These are phyloP conservation scores for Musa itinerans DNA, from an alignment of 176 grass and related monocot species.

Conservation along the genomic window DNA sequence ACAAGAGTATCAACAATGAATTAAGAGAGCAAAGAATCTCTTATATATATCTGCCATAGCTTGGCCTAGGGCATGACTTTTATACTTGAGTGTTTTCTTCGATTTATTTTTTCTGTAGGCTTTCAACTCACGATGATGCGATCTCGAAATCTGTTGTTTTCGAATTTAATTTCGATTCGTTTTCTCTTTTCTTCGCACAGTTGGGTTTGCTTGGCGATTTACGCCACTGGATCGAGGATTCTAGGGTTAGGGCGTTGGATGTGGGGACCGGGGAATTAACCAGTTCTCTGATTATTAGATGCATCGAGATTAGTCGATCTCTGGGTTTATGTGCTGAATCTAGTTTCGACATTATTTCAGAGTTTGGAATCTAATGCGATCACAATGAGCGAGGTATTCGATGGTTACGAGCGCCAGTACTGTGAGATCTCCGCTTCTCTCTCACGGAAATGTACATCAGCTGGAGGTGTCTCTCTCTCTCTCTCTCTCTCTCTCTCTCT, in stretches of 20 bases:
- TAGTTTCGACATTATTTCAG: neutral
- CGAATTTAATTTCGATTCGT: too few relatives aligned
- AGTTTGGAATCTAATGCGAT: slow-evolving; percentile 6
- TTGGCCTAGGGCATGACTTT: too few relatives aligned
- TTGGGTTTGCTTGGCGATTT: too few relatives aligned
- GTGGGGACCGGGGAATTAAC: neutral
- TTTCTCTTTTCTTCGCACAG: too few relatives aligned
- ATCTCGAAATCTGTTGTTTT: too few relatives aligned
- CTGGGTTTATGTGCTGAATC: neutral
- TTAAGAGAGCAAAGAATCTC: too few relatives aligned
- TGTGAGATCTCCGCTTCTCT: slow-evolving; percentile 82
- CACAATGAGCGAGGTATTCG: slow-evolving; percentile 71
- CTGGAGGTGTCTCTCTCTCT: slow-evolving; percentile 45
- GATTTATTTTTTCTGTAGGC: too few relatives aligned
- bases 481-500: neutral
- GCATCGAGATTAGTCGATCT: neutral
- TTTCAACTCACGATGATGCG: too few relatives aligned
- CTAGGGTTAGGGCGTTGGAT: neutral
- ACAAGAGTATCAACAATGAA: too few relatives aligned
- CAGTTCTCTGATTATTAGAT: neutral
- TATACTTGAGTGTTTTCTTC: too few relatives aligned
- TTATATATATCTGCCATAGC: too few relatives aligned
- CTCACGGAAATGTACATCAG: slow-evolving; percentile 59
- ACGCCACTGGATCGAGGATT: neutral
- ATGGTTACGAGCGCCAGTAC: slow-evolving; percentile 79